Base-by-base conservation (phyloP, 129 eudicot species). In the Pulicaria dysenterica region DNA sequence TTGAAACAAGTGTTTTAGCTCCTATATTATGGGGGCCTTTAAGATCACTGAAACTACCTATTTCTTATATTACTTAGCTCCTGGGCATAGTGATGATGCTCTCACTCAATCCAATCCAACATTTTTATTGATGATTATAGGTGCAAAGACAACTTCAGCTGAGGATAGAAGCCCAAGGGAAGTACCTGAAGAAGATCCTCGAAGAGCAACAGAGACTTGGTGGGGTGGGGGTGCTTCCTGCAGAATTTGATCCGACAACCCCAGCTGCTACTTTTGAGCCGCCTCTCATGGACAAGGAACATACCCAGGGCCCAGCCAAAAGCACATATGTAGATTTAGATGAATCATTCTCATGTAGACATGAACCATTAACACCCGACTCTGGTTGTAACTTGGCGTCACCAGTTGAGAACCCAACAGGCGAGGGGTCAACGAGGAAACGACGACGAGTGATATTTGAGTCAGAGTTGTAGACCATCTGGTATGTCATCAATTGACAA, bases 131-230 rank as follows among this genome's bases (percentile, higher is more conserved):
- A 24, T 24, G 31, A 0, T 24, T 12, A 53, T 82, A 88, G 95
- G 95, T 88, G 40, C 95, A 88, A 75, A 85, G 88, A 57, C 95
- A 85, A 72, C 88, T 88, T 70, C 95, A 88, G 71, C 41, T 85
- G 51, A 82, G 95, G 19, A 85, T 88, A 74, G 95, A 88, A 81
- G 91, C 95, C 69, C 95, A 88, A 81, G 90, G 95, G 73, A 85
- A 85, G 73, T 88, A 88, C 72, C 71, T 88, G 75, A 85, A 88
- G 76, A 88, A 88, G 80, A 88, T 88, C 14, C 80, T 88, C n/a
- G 95, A 88, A 80, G 95, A 88, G 73, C 95, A 85, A 67, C 95
- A 85, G 43, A 81, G 84, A 61, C 82, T 85, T 13, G 71, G 83
- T 57, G 95, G 88, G 31, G 31, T 24, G 31, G 31, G 31, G 64